A percentile compares a stretch with the other conserved stretches of the same genome.
phyloP scores from a whole-genome alignment of 2,329 filamentous ascomycete species.

The Talaromyces sp. region DNA sequence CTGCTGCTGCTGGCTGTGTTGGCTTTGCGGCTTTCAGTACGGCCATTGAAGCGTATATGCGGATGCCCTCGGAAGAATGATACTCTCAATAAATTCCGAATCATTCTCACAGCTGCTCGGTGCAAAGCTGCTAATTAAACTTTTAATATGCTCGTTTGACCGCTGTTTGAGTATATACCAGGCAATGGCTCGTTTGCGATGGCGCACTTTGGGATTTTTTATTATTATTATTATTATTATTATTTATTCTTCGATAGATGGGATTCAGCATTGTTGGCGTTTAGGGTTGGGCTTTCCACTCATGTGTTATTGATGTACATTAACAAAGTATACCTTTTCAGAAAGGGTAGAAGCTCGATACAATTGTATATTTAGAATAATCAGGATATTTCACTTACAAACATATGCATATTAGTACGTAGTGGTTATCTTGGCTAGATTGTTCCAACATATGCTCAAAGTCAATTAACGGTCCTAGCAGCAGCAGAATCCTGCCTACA shows the following conservation, averaged over 20 bases:
- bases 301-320: not conserved
- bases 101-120: not conserved
- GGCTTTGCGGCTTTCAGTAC: slow-evolving; percentile 91
- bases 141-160: not conserved
- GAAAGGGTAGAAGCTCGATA: not conserved
- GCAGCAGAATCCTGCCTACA: no score
- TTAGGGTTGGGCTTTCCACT: not conserved
- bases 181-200: not conserved
- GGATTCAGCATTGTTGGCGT: not conserved
- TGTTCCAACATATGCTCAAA: no score
- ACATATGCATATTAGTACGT: no score
- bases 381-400: not conserved
- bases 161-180: not conserved
- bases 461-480: no score
- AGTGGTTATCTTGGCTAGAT: no score
- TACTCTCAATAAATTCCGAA: not conserved
- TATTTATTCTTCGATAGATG: not conserved
- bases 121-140: not conserved
- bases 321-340: not conserved
- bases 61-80: slow-evolving; percentile 55
- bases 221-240: no score
- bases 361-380: not conserved
- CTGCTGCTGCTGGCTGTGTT: slow-evolving; percentile 77
- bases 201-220: not conserved
- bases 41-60: slow-evolving; percentile 89